phyloP scores from a whole-genome alignment of 805 yeast species.

The Cyberlindnera maclurae region DNA sequence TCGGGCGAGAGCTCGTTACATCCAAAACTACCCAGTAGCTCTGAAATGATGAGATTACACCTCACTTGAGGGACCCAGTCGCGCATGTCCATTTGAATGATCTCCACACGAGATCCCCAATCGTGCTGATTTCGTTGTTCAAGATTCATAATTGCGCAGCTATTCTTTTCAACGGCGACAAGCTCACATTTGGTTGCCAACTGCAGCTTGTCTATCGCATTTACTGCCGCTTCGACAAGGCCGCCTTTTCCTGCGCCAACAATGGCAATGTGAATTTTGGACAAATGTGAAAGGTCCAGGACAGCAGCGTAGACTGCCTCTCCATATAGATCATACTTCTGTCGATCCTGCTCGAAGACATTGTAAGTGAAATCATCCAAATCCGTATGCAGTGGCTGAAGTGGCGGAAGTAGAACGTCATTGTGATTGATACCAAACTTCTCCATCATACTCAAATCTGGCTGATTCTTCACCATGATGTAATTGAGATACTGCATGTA shows the following conservation, averaged over 20 bases:
- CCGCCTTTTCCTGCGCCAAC: conserved; percentile 92
- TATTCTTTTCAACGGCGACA: conserved; percentile 68
- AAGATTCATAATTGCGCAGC: conserved; percentile 47
- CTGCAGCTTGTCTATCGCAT: conserved; percentile 31
- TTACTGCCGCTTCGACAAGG: conserved; percentile 47
- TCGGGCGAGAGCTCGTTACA: conserved; percentile 91
- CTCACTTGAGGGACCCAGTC: conserved; percentile 34
- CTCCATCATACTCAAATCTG: conserved; percentile 28
- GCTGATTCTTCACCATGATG: conserved; percentile 28
- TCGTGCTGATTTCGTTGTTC: conserved; percentile 37
- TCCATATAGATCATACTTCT: conserved; percentile 60
- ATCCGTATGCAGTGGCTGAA: conserved; percentile 61
- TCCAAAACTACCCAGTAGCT: conserved; percentile 84
- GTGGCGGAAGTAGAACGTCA: conserved; percentile 40
- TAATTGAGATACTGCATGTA: conserved; percentile 39
- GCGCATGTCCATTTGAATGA: conserved; percentile 56
- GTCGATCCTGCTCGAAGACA: conserved; percentile 61
- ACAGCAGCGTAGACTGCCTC: conserved; percentile 22
- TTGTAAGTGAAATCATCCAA: conserved; percentile 56
- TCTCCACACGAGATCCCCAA: conserved; percentile 48
- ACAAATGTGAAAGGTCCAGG: conserved; percentile 12
- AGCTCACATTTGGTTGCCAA: conserved; percentile 25
- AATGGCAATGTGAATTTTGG: conserved; percentile 40
- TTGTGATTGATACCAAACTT: conserved; percentile 24
- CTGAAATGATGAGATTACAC: conserved; percentile 65